These are phyloP conservation scores for Psilocybe cubensis DNA, from an alignment of 768 basidiomycete genomes.

Conservation along the genomic window DNA sequence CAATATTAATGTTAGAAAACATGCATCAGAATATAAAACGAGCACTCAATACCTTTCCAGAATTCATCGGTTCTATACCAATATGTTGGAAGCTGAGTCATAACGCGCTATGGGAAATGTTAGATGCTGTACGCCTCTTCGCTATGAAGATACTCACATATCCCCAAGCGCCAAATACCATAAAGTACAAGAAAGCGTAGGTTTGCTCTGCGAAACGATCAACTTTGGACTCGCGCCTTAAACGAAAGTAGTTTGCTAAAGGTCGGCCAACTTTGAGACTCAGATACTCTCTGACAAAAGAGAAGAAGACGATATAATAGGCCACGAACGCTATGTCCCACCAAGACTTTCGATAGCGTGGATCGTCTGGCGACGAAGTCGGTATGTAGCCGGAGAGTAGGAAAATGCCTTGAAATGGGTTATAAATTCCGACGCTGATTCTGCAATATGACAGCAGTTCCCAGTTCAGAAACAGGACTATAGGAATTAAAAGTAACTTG, in stretches of 20 bases:
- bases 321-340: conserved; percentile 79
- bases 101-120: conserved; percentile 64
- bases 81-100: conserved; percentile 82
- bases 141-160: conserved; percentile 54
- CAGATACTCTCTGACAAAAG: conserved; percentile 80
- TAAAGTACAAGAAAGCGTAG: conserved; percentile 85
- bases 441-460: conserved; percentile 46
- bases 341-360: conserved; percentile 72
- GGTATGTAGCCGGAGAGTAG: conserved; percentile 70
- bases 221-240: conserved; percentile 68
- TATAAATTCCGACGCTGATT: conserved; percentile 52
- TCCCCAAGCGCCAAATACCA: conserved; percentile 72
- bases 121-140: not conserved
- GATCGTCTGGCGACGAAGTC: conserved; percentile 52
- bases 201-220: conserved; percentile 91
- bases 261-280: conserved; percentile 67
- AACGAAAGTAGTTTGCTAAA: conserved; percentile 70
- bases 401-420: conserved; percentile 77
- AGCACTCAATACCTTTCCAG: conserved; percentile 67
- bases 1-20: not conserved
- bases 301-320: conserved; percentile 88
- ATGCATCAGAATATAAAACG: not conserved
- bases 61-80: conserved; percentile 86
- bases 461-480: conserved; percentile 71
- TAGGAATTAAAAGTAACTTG: conserved; percentile 63